Conservation (phyloP, 345 rosid genomes). For the Brassica rapa region DNA sequence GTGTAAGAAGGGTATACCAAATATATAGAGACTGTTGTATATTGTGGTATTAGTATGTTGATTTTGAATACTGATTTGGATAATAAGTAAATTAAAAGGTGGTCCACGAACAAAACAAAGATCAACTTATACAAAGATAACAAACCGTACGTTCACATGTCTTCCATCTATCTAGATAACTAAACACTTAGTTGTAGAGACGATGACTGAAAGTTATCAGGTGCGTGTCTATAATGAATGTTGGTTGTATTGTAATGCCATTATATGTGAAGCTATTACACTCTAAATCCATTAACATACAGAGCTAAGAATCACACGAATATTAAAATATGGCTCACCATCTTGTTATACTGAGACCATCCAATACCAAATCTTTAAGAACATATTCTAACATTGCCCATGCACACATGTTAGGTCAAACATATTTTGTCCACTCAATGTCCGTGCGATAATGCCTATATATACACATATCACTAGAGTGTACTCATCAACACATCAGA, state of each 20-base stretch:
- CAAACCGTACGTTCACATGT: neutral
- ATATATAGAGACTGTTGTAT: neutral
- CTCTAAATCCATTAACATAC: neutral
- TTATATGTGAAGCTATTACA: neutral
- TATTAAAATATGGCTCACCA: slow-evolving; percentile 3
- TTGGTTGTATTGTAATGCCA: neutral
- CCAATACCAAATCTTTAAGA: slow-evolving; percentile 6
- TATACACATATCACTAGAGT: neutral
- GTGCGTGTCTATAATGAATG: neutral
- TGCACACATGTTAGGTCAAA: slow-evolving; percentile 33
- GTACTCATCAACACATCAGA: slow-evolving; percentile 9
- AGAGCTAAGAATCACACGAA: neutral
- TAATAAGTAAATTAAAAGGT: slow-evolving; percentile 7
- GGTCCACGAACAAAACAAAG: slow-evolving; percentile 13
- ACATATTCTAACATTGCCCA: slow-evolving; percentile 29
- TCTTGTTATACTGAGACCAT: slow-evolving; percentile 17
- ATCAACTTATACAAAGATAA: neutral
- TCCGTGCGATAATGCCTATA: slow-evolving; percentile 16
- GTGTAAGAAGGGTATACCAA: slow-evolving; percentile 1
- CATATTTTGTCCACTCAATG: slow-evolving; percentile 24
- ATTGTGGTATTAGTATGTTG: slow-evolving; percentile 4
- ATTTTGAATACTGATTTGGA: neutral
- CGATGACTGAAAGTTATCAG: neutral
- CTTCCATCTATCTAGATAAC: slow-evolving; percentile 1
- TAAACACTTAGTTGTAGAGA: neutral